phyloP scores from a whole-genome alignment of 1,284 basidiomycete genomes.

The Lignosus rhinocerotis region DNA sequence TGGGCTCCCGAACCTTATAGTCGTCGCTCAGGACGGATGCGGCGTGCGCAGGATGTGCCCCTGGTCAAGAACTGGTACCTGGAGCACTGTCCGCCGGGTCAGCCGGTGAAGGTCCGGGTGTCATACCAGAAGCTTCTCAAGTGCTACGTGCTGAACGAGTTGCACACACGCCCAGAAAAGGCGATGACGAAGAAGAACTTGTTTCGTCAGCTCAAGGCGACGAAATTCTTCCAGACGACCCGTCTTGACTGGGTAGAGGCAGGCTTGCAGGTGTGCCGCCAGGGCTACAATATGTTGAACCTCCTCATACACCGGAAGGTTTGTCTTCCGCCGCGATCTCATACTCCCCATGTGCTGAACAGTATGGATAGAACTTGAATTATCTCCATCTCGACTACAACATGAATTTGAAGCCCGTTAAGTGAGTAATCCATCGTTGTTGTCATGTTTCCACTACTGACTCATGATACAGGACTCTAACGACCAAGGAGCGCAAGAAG shows the following conservation, averaged over 20 bases:
- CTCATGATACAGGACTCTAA: conserved; percentile 72
- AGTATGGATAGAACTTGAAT: conserved; percentile 77
- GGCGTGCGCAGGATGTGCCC: conserved; percentile 93
- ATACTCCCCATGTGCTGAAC: conserved; percentile 4
- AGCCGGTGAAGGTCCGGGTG: conserved; percentile 97
- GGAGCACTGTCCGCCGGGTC: conserved; percentile 96
- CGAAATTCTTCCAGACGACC: conserved; percentile 99
- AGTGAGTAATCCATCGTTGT: conserved; percentile 44
- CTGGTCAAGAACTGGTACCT: conserved; percentile 98
- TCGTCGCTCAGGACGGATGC: conserved; percentile 89
- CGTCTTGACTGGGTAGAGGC: conserved; percentile 99
- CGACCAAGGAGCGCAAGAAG: conserved; percentile 99
- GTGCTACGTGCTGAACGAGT: conserved; percentile 93
- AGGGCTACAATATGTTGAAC: conserved; percentile 99
- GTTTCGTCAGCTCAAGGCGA: conserved; percentile 94
- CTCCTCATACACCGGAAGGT: conserved; percentile 98
- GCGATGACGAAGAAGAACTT: conserved; percentile 98
- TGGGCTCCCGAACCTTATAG: conserved; percentile 98
- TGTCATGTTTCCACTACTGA: not conserved
- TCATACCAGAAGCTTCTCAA: conserved; percentile 99
- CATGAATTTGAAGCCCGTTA: conserved; percentile 97
- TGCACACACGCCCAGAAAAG: conserved; percentile 89
- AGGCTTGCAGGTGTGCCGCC: conserved; percentile 96
- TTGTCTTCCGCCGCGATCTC: conserved; percentile 17
- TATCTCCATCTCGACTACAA: conserved; percentile 94